Base-by-base conservation (phyloP, 2,329 filamentous ascomycete species). In the Colletotrichum paranaense region DNA sequence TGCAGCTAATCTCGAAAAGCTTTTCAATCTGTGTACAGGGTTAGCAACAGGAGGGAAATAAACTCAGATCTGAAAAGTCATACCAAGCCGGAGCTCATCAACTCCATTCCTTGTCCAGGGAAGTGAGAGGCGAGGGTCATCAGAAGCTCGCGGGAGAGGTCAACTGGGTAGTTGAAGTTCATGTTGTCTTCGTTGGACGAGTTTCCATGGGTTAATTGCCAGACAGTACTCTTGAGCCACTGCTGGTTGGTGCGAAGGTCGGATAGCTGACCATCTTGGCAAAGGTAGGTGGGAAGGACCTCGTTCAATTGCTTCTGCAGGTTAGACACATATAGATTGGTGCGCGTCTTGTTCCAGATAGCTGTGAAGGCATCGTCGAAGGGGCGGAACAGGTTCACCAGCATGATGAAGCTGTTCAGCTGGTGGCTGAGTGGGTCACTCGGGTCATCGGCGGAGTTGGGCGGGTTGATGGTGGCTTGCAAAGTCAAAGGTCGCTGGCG, bases 61-160 rank as follows among this genome's bases (percentile, higher is more conserved):
- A 75, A 71, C 35, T n/a, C 3, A 22, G 71, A 19, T 30, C 32
- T 19, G 5, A 49, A 6, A 14, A 7, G 28, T 85, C 91, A 81
- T 84, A 94, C 93, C 82, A 97, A 81, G 30, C 93, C 93, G 52
- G 94, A 89, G 22, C 92, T 93, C 76, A 95, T 88, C 3, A 95
- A 86, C 75, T 96, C 94, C 85, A 95, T 92, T 56, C 91, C 91
- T 76, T 92, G 88, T 46, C 90, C 90, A 0, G 92, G 92, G 78
- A 97, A 93, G 66, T 93, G 90, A 19, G 91, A 90, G 5, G 93
- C 92, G 82, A 95, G 90, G 16, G 88, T 88, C 26, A 88, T 83
- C 30, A 94, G 78, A 8, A 94, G 78, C 71, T 94, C 92, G 58
- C 88, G 85, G 0, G 91, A 87, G 75, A 93, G 88, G 63, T 91